A percentile compares a stretch with the other conserved stretches of the same genome.
Evolutionary conservation across 2,329 filamentous ascomycete species (phyloP).

Genomic region (Truncatella angustata): DNA sequence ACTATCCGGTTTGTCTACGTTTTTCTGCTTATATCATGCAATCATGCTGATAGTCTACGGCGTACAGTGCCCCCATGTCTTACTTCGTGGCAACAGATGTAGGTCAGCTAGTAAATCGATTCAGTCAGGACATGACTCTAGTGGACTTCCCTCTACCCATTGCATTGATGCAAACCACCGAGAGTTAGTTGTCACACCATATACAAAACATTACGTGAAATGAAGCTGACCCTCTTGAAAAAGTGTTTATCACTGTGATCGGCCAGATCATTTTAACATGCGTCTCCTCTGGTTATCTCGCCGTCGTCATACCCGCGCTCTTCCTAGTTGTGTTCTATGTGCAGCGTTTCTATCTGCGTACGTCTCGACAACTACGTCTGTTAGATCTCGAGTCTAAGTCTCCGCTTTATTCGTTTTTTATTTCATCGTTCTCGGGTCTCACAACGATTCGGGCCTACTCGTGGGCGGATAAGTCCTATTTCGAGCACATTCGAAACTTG

Average conservation of each 20-base stretch:
- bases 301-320: slow-evolving; percentile 2
- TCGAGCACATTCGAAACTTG: slow-evolving; percentile 4
- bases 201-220: neutral
- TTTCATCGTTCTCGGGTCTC: slow-evolving; percentile 6
- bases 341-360: slow-evolving; percentile 6
- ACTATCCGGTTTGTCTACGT: neutral
- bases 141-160: slow-evolving; percentile 5
- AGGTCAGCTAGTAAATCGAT: slow-evolving; percentile 3
- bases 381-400: slow-evolving; percentile 8
- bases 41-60: neutral
- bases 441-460: slow-evolving; percentile 6
- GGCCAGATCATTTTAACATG: slow-evolving; percentile 7
- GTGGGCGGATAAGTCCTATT: neutral
- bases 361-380: slow-evolving; percentile 6
- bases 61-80: slow-evolving; percentile 1
- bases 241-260: neutral
- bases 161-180: slow-evolving; percentile 1
- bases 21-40: too few species aligned
- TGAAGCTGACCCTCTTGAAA: neutral
- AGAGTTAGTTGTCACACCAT: neutral
- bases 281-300: slow-evolving; percentile 6
- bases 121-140: slow-evolving; percentile 10
- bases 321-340: slow-evolving; percentile 2
- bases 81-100: slow-evolving; percentile 8
- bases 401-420: slow-evolving; percentile 8